These are phyloP conservation scores for Russula sp. DNA, from an alignment of 768 basidiomycete species.

Conservation along the genomic window DNA sequence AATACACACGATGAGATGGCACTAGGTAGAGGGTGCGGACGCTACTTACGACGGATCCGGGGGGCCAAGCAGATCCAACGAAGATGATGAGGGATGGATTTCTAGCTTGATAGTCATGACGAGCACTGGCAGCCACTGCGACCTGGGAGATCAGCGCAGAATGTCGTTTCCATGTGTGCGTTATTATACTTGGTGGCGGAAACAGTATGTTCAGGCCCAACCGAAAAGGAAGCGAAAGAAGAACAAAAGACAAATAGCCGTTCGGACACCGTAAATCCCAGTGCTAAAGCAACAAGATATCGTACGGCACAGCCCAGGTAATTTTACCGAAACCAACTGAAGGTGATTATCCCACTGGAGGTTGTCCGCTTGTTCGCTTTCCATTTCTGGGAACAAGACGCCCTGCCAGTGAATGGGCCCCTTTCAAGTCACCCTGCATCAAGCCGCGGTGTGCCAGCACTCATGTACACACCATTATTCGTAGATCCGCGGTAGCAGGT, in stretches of 20 bases:
- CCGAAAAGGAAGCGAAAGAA: conserved; percentile 4
- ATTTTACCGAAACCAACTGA: no score
- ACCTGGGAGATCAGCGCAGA: not conserved
- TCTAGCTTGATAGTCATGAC: conserved; percentile 61
- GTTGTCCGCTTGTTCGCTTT: conserved; percentile 11
- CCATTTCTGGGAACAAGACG: conserved; percentile 12
- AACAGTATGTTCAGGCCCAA: not conserved
- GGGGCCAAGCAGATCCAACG: conserved; percentile 66
- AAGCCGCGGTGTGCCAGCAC: not conserved
- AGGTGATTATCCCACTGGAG: not conserved
- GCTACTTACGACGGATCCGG: conserved; percentile 55
- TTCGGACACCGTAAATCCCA: not conserved
- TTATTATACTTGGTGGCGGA: conserved; percentile 8
- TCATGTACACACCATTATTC: not conserved
- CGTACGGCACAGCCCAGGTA: not conserved
- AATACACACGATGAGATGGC: not conserved
- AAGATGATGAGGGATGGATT: conserved; percentile 51
- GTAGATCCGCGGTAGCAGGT: not conserved
- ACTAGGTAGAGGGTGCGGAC: not conserved
- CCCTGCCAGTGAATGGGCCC: conserved; percentile 12
- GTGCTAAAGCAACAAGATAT: not conserved
- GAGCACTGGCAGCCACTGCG: not conserved
- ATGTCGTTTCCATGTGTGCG: not conserved
- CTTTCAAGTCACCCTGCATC: not conserved
- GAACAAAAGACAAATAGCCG: conserved; percentile 4